Percentiles rank a stretch among this genome's conserved stretches.
phyloP scores from a whole-genome alignment of 2,329 filamentous ascomycete genomes.

The Aspergillus brunneoviolaceus region DNA sequence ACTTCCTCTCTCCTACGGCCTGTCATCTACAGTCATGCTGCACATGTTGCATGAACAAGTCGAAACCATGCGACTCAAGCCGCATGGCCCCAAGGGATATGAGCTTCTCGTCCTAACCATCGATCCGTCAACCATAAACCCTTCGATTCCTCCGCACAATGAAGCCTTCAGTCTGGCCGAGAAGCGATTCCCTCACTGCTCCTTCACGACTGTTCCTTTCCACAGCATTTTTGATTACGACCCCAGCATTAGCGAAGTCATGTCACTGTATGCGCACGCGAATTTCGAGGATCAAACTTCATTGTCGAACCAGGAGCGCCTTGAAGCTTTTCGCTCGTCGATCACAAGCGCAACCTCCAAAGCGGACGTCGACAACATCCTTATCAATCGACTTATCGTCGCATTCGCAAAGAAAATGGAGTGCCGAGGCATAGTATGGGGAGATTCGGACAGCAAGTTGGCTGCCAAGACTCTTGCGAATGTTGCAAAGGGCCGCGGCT shows the following conservation, averaged over 20 bases:
- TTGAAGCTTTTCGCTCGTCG: constrained; percentile 58
- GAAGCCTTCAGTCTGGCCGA: constrained; percentile 50
- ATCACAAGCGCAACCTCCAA: constrained; percentile 73
- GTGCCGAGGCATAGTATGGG: constrained; percentile 75
- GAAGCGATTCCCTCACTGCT: constrained; percentile 63
- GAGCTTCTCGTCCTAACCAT: constrained; percentile 54
- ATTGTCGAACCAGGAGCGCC: constrained; percentile 42
- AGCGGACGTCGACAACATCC: constrained; percentile 68
- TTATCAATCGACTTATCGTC: constrained; percentile 71
- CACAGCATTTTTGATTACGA: constrained; percentile 57
- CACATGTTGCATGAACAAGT: constrained; percentile 72
- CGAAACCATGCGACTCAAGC: constrained; percentile 62
- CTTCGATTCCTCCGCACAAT: constrained; percentile 20
- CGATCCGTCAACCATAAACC: constrained; percentile 36
- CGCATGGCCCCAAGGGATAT: constrained; percentile 63
- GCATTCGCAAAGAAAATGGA: constrained; percentile 58
- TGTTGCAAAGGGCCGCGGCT: constrained; percentile 87
- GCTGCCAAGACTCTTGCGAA: constrained; percentile 83
- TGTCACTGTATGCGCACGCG: constrained; percentile 32
- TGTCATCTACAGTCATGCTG: constrained; percentile 75
- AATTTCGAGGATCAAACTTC: constrained; percentile 28
- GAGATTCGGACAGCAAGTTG: constrained; percentile 81
- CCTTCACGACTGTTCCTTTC: constrained; percentile 64
- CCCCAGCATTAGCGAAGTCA: constrained; percentile 31
- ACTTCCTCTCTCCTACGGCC: constrained; percentile 78